Base-by-base conservation (phyloP, 2,329 filamentous ascomycete species). In the Penicillium sp. region DNA sequence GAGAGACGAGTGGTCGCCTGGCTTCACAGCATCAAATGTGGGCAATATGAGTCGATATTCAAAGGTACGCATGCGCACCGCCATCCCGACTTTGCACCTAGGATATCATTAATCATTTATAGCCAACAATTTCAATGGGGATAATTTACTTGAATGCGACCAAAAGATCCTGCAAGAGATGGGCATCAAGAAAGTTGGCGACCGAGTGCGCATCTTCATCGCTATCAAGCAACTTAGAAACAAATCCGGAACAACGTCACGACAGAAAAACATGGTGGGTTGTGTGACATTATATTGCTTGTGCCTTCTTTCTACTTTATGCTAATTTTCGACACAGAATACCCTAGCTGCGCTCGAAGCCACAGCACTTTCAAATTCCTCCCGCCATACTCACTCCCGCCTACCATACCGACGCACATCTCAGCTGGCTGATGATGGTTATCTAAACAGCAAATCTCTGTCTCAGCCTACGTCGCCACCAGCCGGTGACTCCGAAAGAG, bases 161-260 rank as follows among this genome's bases (percentile, higher is more conserved):
- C 95, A 96, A 80, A 88, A 92, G 55, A 91, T 96, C 40, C 82
- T 99, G 62, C 95, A 96, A 75, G 94, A 99, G 75, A 96, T 99
- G 86, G 94, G 94, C 43, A 93, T 99, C 66, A 95, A 96, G 66
- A 99, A 97, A 76, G 90, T 99, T 63, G 94, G 94, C 62, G 94
- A 99, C 75, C 87, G 94, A 53, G 93, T 99, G 36, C 90, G 93
- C 61, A 88, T 99, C 60, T 92, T 91, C 68, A 82, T 92, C 60
- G 87, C 88, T 64, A 92, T 93, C 71, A 93, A 93, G 78, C 90
- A 91, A 73, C 80, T 94, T 55, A 82, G 90, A 63, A 91, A 87
- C 55, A 90, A 87, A 73, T 85, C 88, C 5, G 88, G 89, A 65
- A 85, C 88, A 58, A 90, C 89, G 68, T 86, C 88, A 67, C 91